Conservation (phyloP, 768 basidiomycete genomes). For the Gymnopilus junonius region DNA sequence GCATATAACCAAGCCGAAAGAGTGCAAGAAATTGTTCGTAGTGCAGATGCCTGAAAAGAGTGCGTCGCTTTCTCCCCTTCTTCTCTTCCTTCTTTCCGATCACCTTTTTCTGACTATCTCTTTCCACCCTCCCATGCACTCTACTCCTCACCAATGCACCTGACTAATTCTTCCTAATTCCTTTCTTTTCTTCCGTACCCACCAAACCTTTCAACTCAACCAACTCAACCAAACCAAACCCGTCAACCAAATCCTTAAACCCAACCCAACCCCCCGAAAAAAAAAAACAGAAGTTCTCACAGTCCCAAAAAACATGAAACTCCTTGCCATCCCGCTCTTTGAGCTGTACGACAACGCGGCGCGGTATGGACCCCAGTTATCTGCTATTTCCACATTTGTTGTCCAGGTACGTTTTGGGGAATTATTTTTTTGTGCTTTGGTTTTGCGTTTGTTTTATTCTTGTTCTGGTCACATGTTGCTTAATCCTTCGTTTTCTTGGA, state of each 20-base stretch:
- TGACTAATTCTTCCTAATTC: neutral
- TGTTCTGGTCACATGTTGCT: no score
- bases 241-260: no score
- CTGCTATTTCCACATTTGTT: constrained; percentile 92
- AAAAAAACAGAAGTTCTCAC: constrained; percentile 89
- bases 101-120: neutral
- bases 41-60: constrained; percentile 96
- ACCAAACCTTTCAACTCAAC: no score
- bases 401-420: constrained; percentile 62
- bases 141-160: neutral
- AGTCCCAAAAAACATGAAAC: constrained; percentile 98
- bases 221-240: no score
- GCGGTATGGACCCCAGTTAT: constrained; percentile 91
- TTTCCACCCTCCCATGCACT: neutral
- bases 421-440: no score
- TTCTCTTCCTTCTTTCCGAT: no score
- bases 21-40: constrained; percentile 94
- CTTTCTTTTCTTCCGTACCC: neutral
- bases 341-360: constrained; percentile 98
- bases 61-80: constrained; percentile 43
- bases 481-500: no score
- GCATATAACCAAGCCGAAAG: constrained; percentile 97
- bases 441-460: no score
- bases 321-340: constrained; percentile 94
- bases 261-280: no score